Base-by-base conservation (phyloP, 139 green algal species). In the Eudorina sp. region DNA sequence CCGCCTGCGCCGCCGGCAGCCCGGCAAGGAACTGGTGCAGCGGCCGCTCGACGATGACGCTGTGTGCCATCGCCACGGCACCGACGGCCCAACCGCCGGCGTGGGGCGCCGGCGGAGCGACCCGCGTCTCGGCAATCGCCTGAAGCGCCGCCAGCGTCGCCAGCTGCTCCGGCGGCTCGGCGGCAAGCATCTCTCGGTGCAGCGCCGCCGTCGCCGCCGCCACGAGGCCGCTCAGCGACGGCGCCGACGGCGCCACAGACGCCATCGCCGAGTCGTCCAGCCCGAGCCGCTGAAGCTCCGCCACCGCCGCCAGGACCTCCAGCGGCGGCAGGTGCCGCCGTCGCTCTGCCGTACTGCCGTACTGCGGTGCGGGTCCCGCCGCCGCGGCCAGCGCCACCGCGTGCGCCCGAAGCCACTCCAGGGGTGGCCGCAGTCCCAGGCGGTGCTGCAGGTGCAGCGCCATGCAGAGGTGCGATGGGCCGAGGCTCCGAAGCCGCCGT, bases 271-370 rank as follows among this genome's bases (percentile, higher is more conserved):
- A 55, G 25, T 75, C 78, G 7, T 60, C 14, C 38, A 64, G 48
- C 4, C 80, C 80, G 2, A 86, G 60, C 27, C 80, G 60, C 80
- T 86, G 80, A 40, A 86, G 80, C 60, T 86, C 80, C 80, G 80
- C 60, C 41, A 48, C 80, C 16, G 60, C 66, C 46, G 46, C 66
- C 34, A 88, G 46, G 9, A 70, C 48, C 58, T 79, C 83, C 41
- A 73, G 19, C 25, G 83, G 48, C 14, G 68, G 18, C 48, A 88
- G 11, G 23, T 46, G 68, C 68, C 29, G 31, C 31, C 9, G 16
- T 46, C 36, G 0, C 19, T 9, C 21, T 72, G 14, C 40, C 14
- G 7, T 13, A 2, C 0, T 31, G 48, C 60, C 27, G 74, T n/a
- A n/a, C n/a, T n/a, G n/a, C n/a, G n/a, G n/a, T n/a, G n/a, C n/a